Evolutionary conservation across 176 grass and related monocot species (phyloP), one percentile per base, ranked within the genome.

Genomic region (bread wheat (Triticum aestivum)): DNA sequence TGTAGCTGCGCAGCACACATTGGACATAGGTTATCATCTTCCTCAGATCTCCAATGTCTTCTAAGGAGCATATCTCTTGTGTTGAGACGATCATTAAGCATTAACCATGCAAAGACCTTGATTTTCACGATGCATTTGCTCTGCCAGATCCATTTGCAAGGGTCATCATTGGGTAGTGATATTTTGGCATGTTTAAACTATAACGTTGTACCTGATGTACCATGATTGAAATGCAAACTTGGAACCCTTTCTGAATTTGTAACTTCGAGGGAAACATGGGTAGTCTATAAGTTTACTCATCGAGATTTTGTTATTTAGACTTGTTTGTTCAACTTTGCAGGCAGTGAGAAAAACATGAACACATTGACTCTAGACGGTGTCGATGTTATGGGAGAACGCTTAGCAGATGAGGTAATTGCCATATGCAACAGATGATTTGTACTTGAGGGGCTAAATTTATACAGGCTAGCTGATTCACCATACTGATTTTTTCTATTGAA

Each of bases 271-370:
- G 30, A 17, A 79, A 13, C 58, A 26, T 78, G 38, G 9, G 29
- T 30, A 87, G 7, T 58, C 12, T 68, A 30, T 2, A 76, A 52
- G 23, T 49, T 15, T 69, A 54, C 15, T 75, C 20, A 61, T 81
- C 9, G 14, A 76, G 56, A 14, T 81, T 69, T 12, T 45, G 7
- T 26, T 77, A 49, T 62, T 5, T 23, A 81, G 20, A 75, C 51
- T 86, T 86, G 61, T 70, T 62, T 81, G 62, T 70, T 86, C 7
- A 35, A 17, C 63, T 76, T 86, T 86, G 29, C 91, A 97, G 91
- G 91, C 41, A 97, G 91, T 91, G 95, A 95, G 71, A 94, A 84
- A 90, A 97, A 97, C 73, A 77, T 84, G 56, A 75, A 91, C 58
- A 80, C 65, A 17, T 86, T 97, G 70, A 95, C 90, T 69, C 72